Evolutionary conservation across 148 eudicot species (phyloP).

Genomic region (Suaeda aralocaspica): DNA sequence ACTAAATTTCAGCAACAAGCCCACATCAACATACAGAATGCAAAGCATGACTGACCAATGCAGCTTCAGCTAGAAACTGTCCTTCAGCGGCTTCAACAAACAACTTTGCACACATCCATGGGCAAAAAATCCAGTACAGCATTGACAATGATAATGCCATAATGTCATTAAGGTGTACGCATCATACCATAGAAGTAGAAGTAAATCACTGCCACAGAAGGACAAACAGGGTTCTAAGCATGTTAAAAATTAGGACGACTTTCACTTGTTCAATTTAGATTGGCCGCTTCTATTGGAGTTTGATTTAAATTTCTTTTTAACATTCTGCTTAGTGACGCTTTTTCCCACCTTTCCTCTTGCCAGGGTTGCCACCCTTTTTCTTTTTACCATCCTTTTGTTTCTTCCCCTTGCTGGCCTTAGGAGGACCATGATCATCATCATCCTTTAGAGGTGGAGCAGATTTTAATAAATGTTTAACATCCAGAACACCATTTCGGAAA

Average conservation of each 20-base stretch:
- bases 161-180: background rate
- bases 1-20: background rate
- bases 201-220: background rate
- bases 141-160: background rate
- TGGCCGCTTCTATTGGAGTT: background rate
- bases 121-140: background rate
- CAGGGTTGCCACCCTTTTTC: constrained; percentile 37
- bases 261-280: background rate
- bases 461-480: constrained; percentile 57
- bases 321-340: constrained; percentile 36
- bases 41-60: background rate
- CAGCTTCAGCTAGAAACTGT: background rate
- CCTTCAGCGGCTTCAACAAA: background rate
- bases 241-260: background rate
- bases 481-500: constrained; percentile 75
- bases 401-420: constrained; percentile 33
- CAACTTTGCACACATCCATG: background rate
- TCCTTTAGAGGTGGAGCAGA: constrained; percentile 32
- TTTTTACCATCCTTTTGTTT: constrained; percentile 45
- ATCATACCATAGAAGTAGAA: background rate
- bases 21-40: background rate
- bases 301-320: no score
- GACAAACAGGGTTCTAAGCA: background rate
- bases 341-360: constrained; percentile 55
- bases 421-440: constrained; percentile 23